These are phyloP conservation scores for Aureobasidium mangrovei DNA, from an alignment of 2,329 filamentous ascomycete genomes.

Conservation along the genomic window DNA sequence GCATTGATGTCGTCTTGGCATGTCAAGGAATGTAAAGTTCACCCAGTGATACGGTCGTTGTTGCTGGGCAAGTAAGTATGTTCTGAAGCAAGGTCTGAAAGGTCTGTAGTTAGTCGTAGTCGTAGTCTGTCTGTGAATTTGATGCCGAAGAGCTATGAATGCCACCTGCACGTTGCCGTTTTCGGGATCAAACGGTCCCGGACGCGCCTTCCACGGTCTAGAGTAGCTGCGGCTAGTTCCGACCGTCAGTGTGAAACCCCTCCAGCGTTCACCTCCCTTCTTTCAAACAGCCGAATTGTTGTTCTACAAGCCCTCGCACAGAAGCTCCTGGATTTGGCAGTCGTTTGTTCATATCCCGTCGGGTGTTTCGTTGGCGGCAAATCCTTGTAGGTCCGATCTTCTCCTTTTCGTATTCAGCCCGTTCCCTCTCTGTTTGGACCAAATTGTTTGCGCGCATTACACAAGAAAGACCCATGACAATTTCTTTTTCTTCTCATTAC, in stretches of 20 bases:
- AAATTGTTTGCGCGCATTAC: background rate
- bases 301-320: constrained; percentile 11
- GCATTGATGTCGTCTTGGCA: too few relatives aligned
- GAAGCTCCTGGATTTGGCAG: background rate
- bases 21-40: too few relatives aligned
- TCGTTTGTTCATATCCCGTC: constrained; percentile 6
- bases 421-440: constrained; percentile 1
- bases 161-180: background rate
- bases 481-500: background rate
- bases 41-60: too few relatives aligned
- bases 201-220: too few relatives aligned
- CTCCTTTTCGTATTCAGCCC: background rate
- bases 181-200: background rate
- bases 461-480: background rate
- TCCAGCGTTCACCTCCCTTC: constrained; percentile 6
- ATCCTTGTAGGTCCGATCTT: background rate
- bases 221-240: background rate
- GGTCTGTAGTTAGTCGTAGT: too few relatives aligned
- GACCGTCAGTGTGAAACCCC: background rate
- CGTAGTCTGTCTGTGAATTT: background rate
- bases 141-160: background rate
- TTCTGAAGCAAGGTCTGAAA: too few relatives aligned
- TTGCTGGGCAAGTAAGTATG: too few relatives aligned
- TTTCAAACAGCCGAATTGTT: constrained; percentile 10
- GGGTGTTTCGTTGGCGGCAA: background rate